Evolutionary conservation across 495 filamentous ascomycete genomes (phyloP).

Genomic region (Mycothermus thermophilus): DNA sequence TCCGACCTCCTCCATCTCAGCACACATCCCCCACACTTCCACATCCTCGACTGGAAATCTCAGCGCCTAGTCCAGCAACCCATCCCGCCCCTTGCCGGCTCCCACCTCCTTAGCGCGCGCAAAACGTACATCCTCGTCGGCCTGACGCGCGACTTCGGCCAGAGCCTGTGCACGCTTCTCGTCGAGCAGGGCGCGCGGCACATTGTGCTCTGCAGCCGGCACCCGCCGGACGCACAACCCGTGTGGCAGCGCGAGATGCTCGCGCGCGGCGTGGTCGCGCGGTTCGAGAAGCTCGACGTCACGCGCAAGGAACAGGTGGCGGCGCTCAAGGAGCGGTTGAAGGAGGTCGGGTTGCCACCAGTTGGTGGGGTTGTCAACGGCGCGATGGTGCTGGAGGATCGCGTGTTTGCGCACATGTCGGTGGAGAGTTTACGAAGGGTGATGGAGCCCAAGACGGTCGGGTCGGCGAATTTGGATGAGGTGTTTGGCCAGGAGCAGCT

Average conservation of each 20-base stretch:
- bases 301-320: conserved; percentile 16
- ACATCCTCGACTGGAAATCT: conserved; percentile 27
- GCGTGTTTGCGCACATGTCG: conserved; percentile 34
- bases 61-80: conserved; percentile 13
- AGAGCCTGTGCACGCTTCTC: conserved; percentile 46
- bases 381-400: conserved; percentile 41
- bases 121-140: conserved; percentile 47
- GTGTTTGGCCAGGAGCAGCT: conserved; percentile 20
- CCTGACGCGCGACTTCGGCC: conserved; percentile 42
- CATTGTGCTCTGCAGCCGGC: conserved; percentile 44
- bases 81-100: conserved; percentile 8
- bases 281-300: conserved; percentile 25
- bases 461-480: conserved; percentile 26
- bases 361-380: conserved; percentile 39
- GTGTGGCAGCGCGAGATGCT: conserved; percentile 32
- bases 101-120: conserved; percentile 18
- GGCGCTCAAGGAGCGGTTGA: conserved; percentile 17
- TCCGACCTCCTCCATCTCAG: conserved; percentile 10
- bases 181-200: conserved; percentile 37
- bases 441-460: conserved; percentile 31
- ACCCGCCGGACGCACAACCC: conserved; percentile 21
- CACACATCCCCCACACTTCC: conserved; percentile 8
- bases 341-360: conserved; percentile 12
- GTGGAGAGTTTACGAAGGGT: conserved; percentile 25
- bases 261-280: conserved; percentile 16